Evolutionary conservation across 2,329 filamentous ascomycete species (phyloP).

Genomic region (Penicillium sp.): DNA sequence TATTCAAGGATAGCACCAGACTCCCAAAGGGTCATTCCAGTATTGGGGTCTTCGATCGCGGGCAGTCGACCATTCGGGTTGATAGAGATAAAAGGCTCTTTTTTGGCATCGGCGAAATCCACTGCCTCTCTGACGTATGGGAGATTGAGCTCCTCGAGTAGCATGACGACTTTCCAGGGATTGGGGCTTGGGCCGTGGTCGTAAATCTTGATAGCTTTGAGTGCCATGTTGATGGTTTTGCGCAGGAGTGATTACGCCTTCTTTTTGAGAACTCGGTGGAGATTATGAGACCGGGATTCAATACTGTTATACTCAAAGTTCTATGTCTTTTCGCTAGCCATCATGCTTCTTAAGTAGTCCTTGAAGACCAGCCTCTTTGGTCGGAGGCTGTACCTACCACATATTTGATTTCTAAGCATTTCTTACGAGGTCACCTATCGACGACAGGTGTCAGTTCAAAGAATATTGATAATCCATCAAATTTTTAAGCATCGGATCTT

Average conservation of each 20-base stretch:
- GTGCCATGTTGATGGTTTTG: slow-evolving; percentile 12
- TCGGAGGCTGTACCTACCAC: no score
- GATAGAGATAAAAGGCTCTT: slow-evolving; percentile 21
- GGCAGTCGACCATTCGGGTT: slow-evolving; percentile 34
- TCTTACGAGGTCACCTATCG: no score
- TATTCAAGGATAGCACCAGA: slow-evolving; percentile 43
- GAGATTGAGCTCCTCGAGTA: slow-evolving; percentile 29
- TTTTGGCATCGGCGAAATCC: slow-evolving; percentile 26
- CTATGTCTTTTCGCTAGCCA: no score
- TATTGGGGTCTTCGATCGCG: slow-evolving; percentile 34
- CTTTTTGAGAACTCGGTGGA: no score
- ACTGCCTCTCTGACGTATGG: slow-evolving; percentile 22
- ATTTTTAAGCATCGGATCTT: no score
- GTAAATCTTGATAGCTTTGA: slow-evolving; percentile 18
- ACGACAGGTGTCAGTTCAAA: no score
- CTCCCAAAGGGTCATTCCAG: slow-evolving; percentile 39
- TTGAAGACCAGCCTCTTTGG: no score
- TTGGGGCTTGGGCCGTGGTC: slow-evolving; percentile 23
- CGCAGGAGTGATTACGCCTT: not conserved
- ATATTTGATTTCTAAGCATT: no score
- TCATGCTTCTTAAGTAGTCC: no score
- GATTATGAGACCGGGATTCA: no score
- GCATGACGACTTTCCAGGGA: slow-evolving; percentile 30
- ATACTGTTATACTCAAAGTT: no score
- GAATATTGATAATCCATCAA: no score